phyloP scores from a whole-genome alignment of 495 filamentous ascomycete genomes.

The Xylona heveae region DNA sequence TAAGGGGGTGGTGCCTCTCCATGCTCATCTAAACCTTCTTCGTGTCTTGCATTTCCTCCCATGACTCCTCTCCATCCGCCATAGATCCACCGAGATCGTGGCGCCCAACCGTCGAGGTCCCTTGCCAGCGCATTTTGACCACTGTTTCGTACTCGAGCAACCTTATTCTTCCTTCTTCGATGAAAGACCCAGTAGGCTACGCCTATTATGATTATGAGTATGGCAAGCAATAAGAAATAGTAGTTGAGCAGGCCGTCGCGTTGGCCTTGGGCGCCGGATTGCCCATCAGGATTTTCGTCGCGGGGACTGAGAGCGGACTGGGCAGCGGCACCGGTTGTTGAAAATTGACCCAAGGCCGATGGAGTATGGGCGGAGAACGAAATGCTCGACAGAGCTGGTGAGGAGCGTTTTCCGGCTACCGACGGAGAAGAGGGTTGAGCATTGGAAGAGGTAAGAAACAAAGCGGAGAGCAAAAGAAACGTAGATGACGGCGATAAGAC shows the following conservation, averaged over 20 bases:
- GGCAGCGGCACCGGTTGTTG: no score
- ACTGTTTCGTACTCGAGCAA: constrained; percentile 8
- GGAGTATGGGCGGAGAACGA: no score
- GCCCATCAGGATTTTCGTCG: no score
- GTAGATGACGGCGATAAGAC: no score
- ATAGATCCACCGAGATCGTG: constrained; percentile 11
- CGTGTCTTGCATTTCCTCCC: constrained; percentile 6
- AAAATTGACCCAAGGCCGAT: no score
- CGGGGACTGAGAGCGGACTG: no score
- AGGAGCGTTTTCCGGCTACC: no score
- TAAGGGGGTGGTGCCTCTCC: constrained; percentile 23
- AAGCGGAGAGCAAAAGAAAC: no score
- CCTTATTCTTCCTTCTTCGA: constrained; percentile 9
- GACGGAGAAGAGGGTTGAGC: no score
- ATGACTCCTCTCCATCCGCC: constrained; percentile 11
- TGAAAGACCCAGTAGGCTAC: constrained; percentile 11
- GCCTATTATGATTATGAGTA: constrained; percentile 11
- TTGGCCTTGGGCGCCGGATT: no score
- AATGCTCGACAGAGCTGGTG: no score
- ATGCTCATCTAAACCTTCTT: constrained; percentile 20
- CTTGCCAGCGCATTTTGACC: constrained; percentile 14
- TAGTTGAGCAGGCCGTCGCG: constrained; percentile 13
- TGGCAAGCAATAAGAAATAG: constrained; percentile 20
- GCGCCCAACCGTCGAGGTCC: constrained; percentile 14
- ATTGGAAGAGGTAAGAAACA: no score